Evolutionary conservation across 352 stramenopile genomes (phyloP).

Genomic region (Salisapilia sapeloensis): DNA sequence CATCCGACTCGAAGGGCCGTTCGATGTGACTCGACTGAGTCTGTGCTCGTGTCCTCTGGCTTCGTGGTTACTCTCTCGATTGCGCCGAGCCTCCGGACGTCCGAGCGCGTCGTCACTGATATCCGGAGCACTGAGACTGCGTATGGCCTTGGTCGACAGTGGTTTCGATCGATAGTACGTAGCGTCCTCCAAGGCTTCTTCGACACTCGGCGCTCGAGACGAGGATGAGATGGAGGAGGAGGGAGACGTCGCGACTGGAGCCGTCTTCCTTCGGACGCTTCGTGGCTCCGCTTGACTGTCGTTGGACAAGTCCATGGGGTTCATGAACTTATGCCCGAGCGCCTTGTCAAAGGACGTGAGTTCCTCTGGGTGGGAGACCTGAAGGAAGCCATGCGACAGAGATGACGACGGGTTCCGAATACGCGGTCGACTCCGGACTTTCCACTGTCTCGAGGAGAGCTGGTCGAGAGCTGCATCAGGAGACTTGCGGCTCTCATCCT

Average conservation of each 20-base stretch:
- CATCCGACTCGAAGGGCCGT: too few relatives aligned
- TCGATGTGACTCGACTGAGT: neutral
- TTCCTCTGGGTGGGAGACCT: slow-evolving; percentile 76
- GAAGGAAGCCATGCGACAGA: slow-evolving; percentile 62
- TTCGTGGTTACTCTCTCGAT: neutral
- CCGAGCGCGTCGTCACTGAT: slow-evolving; percentile 34
- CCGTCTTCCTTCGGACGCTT: slow-evolving; percentile 1
- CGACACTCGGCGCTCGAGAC: too few relatives aligned
- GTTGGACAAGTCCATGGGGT: slow-evolving; percentile 56
- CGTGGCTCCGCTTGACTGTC: slow-evolving; percentile 27
- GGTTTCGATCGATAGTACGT: too few relatives aligned
- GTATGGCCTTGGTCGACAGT: slow-evolving; percentile 14
- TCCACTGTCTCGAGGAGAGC: too few relatives aligned
- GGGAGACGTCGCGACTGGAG: slow-evolving; percentile 6
- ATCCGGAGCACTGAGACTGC: slow-evolving; percentile 68
- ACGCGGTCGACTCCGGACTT: too few relatives aligned
- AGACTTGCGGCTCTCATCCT: too few relatives aligned
- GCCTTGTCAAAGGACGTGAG: slow-evolving; percentile 77
- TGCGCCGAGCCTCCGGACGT: slow-evolving; percentile 4
- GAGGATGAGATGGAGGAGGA: slow-evolving; percentile 6
- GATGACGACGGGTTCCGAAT: too few relatives aligned
- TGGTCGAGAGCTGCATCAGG: too few relatives aligned
- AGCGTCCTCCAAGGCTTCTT: too few relatives aligned
- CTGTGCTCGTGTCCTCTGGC: neutral
- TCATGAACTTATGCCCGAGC: slow-evolving; percentile 79